Base-by-base conservation (phyloP, 495 filamentous ascomycete species). In the Xylaria nigripes region DNA sequence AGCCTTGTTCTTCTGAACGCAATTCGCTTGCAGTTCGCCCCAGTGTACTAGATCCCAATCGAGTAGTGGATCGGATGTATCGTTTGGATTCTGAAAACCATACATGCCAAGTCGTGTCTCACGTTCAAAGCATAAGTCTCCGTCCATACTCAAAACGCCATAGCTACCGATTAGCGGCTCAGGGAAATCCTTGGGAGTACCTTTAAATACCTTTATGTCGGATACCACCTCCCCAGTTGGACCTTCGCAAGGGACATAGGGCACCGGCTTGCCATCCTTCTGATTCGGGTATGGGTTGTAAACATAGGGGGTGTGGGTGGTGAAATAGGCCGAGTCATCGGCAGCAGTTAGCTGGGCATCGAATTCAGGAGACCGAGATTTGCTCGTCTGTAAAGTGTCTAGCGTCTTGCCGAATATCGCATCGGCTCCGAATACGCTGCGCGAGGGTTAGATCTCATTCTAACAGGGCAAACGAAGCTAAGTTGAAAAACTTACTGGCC, bases 51-150 rank as follows among this genome's bases (percentile, higher is more conserved):
- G 68, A 24, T 81, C 70, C 87, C 87, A 93, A 15, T 83, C 67
- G n/a, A 84, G 61, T 10, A 59, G 60, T 34, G 70, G 55, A 43
- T 62, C 59, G 6, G 68, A 62, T 46, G 70, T 69, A 19, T 68
- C 65, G 22, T 58, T 46, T 6, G 66, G 63, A 12, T 71, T 60
- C 13, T 80, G 79, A 50, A 85, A 75, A 0, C 91, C 91, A 62
- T 97, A 98, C 13, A 83, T 81, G 0, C 89, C 89, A 15, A 95
- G 70, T 41, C 91, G 78, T 19, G 90, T 91, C 65, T 87, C 89
- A 7, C 93, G 78, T 61, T 97, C 93, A 67, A 93, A 98, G 72
- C 93, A 98, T 42, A 96, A 71, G 63, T 93, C 83, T 46, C 87
- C 78, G 46, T 84, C 81, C 41, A 95, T 75, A 0, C 84, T 85